Base-by-base conservation (phyloP, 2,329 filamentous ascomycete genomes). In the Elsinoe necatrix region DNA sequence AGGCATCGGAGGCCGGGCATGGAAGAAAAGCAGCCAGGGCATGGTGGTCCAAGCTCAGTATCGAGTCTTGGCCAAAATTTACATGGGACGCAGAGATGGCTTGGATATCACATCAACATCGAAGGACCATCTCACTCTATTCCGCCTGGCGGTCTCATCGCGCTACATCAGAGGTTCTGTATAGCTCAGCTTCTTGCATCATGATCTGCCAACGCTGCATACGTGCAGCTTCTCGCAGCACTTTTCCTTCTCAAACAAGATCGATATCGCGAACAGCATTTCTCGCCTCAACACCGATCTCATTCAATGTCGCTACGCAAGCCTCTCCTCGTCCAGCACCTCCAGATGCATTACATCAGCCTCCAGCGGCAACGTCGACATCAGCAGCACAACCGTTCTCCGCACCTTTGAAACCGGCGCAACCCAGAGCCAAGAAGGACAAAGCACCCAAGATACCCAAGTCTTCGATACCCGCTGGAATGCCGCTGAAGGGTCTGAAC, bases 401-500 rank as follows among this genome's bases (percentile, higher is more conserved):
- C 65, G 72, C 70, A 34, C 68, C 72, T 1, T 58, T 71, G 4
- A 65, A 67, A 4, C 63, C 69, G 3, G 63, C 66, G 3, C 63
- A 35, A 37, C 54, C 69, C 50, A 63, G 25, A 31, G 58, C 63
- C 35, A 66, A 68, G 54, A 65, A 65, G 60, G 52, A 62, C 47
- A 59, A 60, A 39, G 67, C 69, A 48, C 56, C 61, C 7, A 63
- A 67, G 16, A 63, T 61, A n/a, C 60, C 51, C 21, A 66, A 60
- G 60, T 72, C 70, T 57, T 78, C 77, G 25, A 84, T 86, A 63
- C 74, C 78, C 2, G 81, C 83, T 4, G 89, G 89, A 31, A 89
- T 85, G 12, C 72, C 83, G 12, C 75, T 95, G 41, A 82, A 77
- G 56, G 88, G 88, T 1, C 74, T 95, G 57, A 92, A 89, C 71